These are phyloP conservation scores for Tricholoma sp. DNA, from an alignment of 768 basidiomycete genomes.

Conservation along the genomic window DNA sequence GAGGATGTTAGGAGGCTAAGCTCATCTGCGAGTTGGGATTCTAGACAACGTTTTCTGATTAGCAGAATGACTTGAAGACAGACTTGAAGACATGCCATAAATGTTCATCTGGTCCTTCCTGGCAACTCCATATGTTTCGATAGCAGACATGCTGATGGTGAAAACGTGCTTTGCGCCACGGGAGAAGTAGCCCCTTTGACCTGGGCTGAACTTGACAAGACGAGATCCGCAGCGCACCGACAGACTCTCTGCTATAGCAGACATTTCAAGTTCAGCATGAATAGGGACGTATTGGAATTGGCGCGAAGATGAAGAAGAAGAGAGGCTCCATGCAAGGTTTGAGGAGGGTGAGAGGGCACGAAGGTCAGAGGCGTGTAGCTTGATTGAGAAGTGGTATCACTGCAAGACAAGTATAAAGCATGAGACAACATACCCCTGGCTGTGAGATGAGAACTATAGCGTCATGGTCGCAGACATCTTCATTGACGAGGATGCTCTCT, in stretches of 20 bases:
- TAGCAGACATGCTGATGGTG: slow-evolving; percentile 48
- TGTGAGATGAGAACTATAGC: slow-evolving; percentile 67
- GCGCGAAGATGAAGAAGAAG: slow-evolving; percentile 45
- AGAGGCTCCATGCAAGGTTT: slow-evolving; percentile 41
- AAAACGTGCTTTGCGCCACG: slow-evolving; percentile 49
- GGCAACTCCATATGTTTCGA: slow-evolving; percentile 34
- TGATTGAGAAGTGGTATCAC: slow-evolving; percentile 4
- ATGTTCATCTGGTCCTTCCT: slow-evolving; percentile 45
- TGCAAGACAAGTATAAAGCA: not conserved
- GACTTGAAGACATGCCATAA: slow-evolving; percentile 41
- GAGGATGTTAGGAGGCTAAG: slow-evolving; percentile 42
- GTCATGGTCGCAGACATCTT: slow-evolving; percentile 56
- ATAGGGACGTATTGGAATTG: slow-evolving; percentile 58
- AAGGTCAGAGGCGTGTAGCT: slow-evolving; percentile 79
- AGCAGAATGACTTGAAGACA: not conserved
- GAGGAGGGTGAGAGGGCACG: slow-evolving; percentile 51
- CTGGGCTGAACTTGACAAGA: slow-evolving; percentile 37
- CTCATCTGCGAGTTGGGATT: slow-evolving; percentile 39
- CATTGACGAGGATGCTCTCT: slow-evolving; percentile 36
- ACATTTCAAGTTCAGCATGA: slow-evolving; percentile 22
- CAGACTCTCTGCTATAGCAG: slow-evolving; percentile 37
- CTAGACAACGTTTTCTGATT: slow-evolving; percentile 23
- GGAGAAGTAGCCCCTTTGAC: slow-evolving; percentile 30
- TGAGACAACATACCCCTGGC: slow-evolving; percentile 51
- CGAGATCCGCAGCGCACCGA: slow-evolving; percentile 50